Percentiles rank a stretch among this genome's conserved stretches.
These are phyloP conservation scores for Colletotrichum melonis DNA, from an alignment of 2,329 filamentous ascomycete species.

Conservation along the genomic window DNA sequence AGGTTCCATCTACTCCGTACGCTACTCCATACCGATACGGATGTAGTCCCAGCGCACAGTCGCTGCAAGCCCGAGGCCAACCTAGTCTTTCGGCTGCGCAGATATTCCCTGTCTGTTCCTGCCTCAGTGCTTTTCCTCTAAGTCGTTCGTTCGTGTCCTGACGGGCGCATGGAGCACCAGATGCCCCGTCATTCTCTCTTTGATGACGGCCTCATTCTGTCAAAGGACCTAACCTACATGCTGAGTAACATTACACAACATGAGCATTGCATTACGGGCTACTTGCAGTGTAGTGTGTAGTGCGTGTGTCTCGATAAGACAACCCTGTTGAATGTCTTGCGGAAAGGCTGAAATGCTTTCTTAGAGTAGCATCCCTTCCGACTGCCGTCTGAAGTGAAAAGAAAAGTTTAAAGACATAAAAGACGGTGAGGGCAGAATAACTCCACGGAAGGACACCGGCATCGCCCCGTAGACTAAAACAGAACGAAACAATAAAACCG, in stretches of 20 bases:
- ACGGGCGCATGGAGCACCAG: not conserved
- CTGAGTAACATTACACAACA: not conserved
- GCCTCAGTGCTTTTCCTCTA: not conserved
- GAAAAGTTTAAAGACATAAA: slow-evolving; percentile 18
- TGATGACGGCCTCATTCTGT: slow-evolving; percentile 2
- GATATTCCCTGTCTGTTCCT: not conserved
- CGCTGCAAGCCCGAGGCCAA: not conserved
- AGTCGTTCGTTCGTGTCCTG: not conserved
- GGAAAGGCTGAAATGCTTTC: not conserved
- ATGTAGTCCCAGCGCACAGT: not conserved
- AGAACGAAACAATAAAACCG: not conserved
- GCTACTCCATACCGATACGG: not conserved
- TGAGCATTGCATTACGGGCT: not conserved
- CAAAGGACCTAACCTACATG: not conserved
- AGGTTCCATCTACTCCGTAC: no score
- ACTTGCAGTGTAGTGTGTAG: no score
- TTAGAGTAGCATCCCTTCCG: not conserved
- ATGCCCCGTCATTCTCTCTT: not conserved
- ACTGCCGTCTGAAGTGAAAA: not conserved
- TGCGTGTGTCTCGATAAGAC: not conserved
- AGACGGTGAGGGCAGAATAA: slow-evolving; percentile 21
- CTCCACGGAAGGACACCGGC: not conserved
- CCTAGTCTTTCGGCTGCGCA: not conserved
- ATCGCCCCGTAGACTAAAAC: not conserved
- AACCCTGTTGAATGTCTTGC: not conserved